Percentiles rank a stretch among this genome's conserved stretches.
These are phyloP conservation scores for Akanthomyces uredinophilus DNA, from an alignment of 2,329 filamentous ascomycete genomes.

Conservation along the genomic window DNA sequence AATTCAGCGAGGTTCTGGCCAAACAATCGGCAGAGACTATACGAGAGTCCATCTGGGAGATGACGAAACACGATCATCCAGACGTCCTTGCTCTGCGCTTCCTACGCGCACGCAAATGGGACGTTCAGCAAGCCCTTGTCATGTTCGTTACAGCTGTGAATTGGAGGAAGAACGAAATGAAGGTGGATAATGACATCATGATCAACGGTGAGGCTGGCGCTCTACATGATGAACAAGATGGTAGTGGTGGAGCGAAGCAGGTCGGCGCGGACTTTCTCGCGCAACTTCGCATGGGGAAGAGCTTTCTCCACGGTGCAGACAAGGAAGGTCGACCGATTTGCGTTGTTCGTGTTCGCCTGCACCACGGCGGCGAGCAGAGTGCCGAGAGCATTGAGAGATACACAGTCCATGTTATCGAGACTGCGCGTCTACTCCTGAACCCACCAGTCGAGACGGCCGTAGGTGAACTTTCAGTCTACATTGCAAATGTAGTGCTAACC, in stretches of 20 bases:
- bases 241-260: constrained; percentile 59
- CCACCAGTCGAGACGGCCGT: constrained; percentile 87
- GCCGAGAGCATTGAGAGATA: constrained; percentile 79
- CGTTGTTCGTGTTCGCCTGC: constrained; percentile 75
- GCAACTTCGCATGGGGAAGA: constrained; percentile 87
- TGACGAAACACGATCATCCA: constrained; percentile 93
- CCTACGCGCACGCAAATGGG: constrained; percentile 88
- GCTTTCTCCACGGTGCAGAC: constrained; percentile 83
- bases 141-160: constrained; percentile 95
- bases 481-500: constrained; percentile 19
- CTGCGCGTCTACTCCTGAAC: constrained; percentile 74
- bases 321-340: constrained; percentile 82
- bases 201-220: constrained; percentile 65
- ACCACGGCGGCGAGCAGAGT: constrained; percentile 75
- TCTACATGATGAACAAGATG: constrained; percentile 50
- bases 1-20: constrained; percentile 76
- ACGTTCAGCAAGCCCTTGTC: constrained; percentile 83
- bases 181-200: constrained; percentile 87
- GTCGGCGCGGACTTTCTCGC: constrained; percentile 69
- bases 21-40: constrained; percentile 73
- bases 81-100: constrained; percentile 80
- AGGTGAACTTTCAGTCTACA: constrained; percentile 36
- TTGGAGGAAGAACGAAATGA: constrained; percentile 79
- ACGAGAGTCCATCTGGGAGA: constrained; percentile 78
- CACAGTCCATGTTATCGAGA: constrained; percentile 93